A percentile compares a stretch with the other conserved stretches of the same genome.
phyloP scores from a whole-genome alignment of 176 grass and related monocot species.

The Secale cereale region DNA sequence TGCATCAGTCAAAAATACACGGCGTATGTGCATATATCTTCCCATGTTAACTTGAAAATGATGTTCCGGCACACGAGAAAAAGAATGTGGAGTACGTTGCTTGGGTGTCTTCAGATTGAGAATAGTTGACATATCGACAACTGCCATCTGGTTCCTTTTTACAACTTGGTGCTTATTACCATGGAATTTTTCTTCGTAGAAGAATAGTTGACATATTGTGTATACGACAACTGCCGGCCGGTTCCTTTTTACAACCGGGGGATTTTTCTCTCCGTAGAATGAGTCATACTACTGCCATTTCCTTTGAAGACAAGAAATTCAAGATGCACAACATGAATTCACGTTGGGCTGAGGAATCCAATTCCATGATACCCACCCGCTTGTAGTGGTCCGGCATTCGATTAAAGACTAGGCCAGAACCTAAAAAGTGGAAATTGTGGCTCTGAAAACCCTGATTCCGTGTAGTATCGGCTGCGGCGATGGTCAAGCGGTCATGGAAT shows the following conservation, averaged over 20 bases:
- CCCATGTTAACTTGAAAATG: slow-evolving; percentile 15
- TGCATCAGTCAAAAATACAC: slow-evolving; percentile 27
- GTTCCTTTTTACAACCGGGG: not conserved
- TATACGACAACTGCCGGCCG: not conserved
- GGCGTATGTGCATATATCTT: slow-evolving; percentile 21
- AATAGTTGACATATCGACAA: not conserved
- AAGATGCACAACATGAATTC: slow-evolving; percentile 8
- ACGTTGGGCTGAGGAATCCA: not conserved
- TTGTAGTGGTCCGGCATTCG: not conserved
- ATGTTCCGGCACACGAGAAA: not conserved
- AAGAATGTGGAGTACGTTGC: not conserved
- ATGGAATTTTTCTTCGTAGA: not conserved
- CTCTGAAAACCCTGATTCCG: not conserved
- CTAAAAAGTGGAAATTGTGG: not conserved
- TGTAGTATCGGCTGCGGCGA: not conserved
- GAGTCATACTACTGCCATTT: not conserved
- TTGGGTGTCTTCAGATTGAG: not conserved
- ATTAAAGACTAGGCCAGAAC: not conserved
- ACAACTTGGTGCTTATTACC: not conserved
- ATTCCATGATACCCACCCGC: not conserved
- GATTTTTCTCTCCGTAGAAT: not conserved
- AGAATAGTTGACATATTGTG: not conserved
- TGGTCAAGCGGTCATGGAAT: slow-evolving; percentile 13
- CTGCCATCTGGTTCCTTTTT: not conserved
- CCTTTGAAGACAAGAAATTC: not conserved